Evolutionary conservation across 768 basidiomycete species (phyloP), one percentile per base, ranked within the genome.

Genomic region (Lentinula boryana): DNA sequence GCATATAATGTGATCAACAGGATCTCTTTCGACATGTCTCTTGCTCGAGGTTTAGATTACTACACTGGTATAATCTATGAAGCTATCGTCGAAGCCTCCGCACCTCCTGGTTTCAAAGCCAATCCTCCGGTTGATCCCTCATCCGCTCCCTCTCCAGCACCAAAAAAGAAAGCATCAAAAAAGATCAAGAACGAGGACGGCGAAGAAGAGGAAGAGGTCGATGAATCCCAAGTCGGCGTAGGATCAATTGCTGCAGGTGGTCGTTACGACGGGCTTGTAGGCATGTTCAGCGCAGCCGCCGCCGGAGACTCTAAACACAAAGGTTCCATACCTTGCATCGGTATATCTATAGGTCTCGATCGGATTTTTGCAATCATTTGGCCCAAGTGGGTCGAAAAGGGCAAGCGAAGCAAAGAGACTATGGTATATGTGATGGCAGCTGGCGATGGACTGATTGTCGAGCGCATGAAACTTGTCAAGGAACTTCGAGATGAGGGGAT

Each of bases 171-270:
- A 15, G 74, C 76, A 52, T 56, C 62, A 75, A 16, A 83, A 83
- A 68, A 84, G 84, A 66, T 62, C 76, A 33, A 78, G 78, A 57
- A 59, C 70, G 16, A 75, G 18, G 78, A 74, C 4, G 68, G 63
- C 21, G 82, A 77, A 15, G 87, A 86, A 16, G 88, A 92, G 36
- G 88, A 93, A 57, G 96, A 95, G 66, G 76, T 94, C 40, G 96
- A 98, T 72, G 96, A 98, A 70, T 89, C 91, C 1, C 83, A 88
- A 65, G 86, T 98, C 41, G 97, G 97, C 18, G 94, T 98, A 2
- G 97, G 97, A n/a, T 97, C 95, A 13, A 96, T 99, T 71, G 97
- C 95, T n/a, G 97, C 92, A 1, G 97, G 97, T 10, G 97, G 97
- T 8, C 83, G 97, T 36, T 99, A 99, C 74, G 97, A 98, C 76